Conservation (phyloP, 495 filamentous ascomycete genomes). For the Pyrenopolyporus hunteri region DNA sequence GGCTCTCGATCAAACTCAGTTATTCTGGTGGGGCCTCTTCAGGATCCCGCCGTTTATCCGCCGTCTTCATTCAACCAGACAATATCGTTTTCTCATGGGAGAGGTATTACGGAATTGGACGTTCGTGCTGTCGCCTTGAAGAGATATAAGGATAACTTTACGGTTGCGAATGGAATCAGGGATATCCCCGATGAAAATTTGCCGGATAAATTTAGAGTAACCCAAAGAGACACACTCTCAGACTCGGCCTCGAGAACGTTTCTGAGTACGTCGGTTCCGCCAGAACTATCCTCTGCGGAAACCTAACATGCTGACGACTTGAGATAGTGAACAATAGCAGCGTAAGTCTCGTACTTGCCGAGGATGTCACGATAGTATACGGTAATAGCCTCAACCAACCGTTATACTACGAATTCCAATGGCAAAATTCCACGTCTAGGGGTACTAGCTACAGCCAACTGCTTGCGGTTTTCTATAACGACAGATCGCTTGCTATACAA, state of each 20-base stretch:
- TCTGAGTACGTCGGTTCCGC: constrained; percentile 3
- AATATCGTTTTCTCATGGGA: background rate
- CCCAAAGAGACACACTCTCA: background rate
- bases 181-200: too few species aligned
- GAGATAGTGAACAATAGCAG: constrained; percentile 10
- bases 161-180: constrained; percentile 8
- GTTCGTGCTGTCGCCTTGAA: constrained; percentile 11
- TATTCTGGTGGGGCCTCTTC: background rate
- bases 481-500: too few species aligned
- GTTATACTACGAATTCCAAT: constrained; percentile 29
- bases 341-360: background rate
- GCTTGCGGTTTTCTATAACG: constrained; percentile 1
- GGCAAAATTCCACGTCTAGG: constrained; percentile 17
- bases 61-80: background rate
- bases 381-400: constrained; percentile 6
- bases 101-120: constrained; percentile 10
- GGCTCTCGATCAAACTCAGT: constrained; percentile 8
- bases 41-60: constrained; percentile 9
- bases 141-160: constrained; percentile 6
- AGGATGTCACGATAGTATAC: background rate
- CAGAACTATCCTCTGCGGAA: background rate
- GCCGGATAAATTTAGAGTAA: background rate
- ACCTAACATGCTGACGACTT: constrained; percentile 1
- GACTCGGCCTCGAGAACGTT: background rate
- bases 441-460: constrained; percentile 25